Percentiles rank a stretch among this genome's conserved stretches.
phyloP scores from a whole-genome alignment of 768 basidiomycete genomes.

The Suillus variegatus region DNA sequence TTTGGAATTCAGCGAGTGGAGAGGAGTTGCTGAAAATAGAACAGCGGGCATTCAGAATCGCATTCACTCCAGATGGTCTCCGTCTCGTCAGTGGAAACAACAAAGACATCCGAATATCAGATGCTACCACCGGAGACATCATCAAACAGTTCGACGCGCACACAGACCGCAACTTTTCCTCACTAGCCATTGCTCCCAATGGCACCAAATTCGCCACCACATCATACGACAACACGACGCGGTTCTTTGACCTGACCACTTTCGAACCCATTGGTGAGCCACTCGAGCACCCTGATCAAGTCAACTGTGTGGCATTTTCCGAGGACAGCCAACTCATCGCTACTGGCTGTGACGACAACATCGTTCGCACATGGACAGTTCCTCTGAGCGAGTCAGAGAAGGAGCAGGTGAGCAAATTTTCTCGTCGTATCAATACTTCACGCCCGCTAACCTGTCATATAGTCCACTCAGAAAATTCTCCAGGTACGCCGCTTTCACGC shows the following conservation, averaged over 20 bases:
- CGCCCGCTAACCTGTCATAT: not conserved
- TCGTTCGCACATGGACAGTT: not conserved
- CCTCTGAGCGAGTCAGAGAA: not conserved
- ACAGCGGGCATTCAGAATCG: too few species aligned
- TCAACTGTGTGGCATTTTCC: not conserved
- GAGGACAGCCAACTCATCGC: not conserved
- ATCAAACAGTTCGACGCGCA: not conserved
- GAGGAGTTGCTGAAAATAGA: too few species aligned
- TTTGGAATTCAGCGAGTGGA: too few species aligned
- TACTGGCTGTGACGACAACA: too few species aligned
- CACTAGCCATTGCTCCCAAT: not conserved
- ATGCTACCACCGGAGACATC: not conserved
- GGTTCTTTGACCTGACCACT: not conserved
- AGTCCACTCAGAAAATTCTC: not conserved
- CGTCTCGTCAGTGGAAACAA: not conserved
- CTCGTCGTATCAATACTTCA: not conserved
- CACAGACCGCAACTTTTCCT: fast-evolving
- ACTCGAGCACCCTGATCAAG: not conserved
- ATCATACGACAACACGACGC: not conserved
- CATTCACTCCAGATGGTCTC: too few species aligned
- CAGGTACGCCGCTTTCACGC: not conserved
- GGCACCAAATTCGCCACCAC: not conserved
- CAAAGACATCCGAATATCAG: not conserved
- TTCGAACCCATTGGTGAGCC: not conserved
- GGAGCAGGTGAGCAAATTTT: not conserved